phyloP scores from a whole-genome alignment of 306 rosid species.

The Trifolium fragiferum region DNA sequence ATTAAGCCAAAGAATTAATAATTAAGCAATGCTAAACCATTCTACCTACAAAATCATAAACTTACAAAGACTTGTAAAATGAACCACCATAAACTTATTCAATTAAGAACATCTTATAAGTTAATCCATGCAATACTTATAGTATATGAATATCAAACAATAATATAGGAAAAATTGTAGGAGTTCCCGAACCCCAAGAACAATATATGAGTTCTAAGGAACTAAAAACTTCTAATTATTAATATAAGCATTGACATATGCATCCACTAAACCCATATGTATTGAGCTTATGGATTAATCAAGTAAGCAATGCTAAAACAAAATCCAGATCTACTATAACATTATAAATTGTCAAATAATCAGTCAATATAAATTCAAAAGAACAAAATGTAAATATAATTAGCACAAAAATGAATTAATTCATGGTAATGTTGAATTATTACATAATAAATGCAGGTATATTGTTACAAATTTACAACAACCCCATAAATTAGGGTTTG shows the following conservation, averaged over 20 bases:
- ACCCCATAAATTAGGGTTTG: conserved; percentile 36
- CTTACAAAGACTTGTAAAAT: neutral
- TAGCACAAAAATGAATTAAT: neutral
- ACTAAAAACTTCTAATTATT: conserved; percentile 25
- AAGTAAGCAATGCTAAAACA: conserved; percentile 1
- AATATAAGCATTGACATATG: conserved; percentile 27
- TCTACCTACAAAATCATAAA: neutral
- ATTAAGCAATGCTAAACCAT: conserved; percentile 33
- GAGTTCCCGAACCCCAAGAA: conserved; percentile 41
- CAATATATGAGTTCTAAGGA: conserved; percentile 4
- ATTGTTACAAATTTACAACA: neutral
- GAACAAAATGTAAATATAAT: neutral
- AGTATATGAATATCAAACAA: neutral
- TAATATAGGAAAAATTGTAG: neutral
- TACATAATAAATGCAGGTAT: neutral
- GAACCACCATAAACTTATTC: neutral
- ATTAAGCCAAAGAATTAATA: conserved; percentile 9
- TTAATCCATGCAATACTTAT: neutral
- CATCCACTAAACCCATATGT: conserved; percentile 35
- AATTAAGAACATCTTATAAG: neutral
- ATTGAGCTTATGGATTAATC: conserved; percentile 8
- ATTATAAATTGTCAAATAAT: neutral
- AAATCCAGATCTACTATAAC: neutral
- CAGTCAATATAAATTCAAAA: neutral
- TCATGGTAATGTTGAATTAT: neutral